phyloP scores from a whole-genome alignment of 352 stramenopile species.

The Pythium aphanidermatum region DNA sequence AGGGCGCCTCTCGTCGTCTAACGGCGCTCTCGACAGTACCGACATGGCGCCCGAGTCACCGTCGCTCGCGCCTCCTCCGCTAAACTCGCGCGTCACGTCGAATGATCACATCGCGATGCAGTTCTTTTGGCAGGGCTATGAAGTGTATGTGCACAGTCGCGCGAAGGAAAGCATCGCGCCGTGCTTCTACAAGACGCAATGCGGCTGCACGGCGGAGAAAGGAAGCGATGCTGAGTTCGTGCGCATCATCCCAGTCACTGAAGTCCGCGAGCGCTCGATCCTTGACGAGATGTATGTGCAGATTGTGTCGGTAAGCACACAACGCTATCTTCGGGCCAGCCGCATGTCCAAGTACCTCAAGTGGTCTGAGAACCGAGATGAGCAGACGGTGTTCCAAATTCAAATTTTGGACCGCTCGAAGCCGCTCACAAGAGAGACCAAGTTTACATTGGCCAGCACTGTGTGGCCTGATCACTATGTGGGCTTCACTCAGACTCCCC shows the following conservation, averaged over 20 bases:
- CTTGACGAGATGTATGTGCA: constrained; percentile 25
- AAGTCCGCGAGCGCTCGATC: constrained; percentile 22
- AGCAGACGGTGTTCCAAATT: constrained; percentile 28
- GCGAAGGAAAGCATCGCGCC: constrained; percentile 15
- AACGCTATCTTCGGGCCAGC: constrained; percentile 23
- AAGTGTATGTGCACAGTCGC: constrained; percentile 19
- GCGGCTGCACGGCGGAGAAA: constrained; percentile 12
- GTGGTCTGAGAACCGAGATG: constrained; percentile 25
- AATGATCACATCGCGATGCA: constrained; percentile 24
- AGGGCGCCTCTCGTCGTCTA: not conserved
- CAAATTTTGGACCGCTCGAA: constrained; percentile 22
- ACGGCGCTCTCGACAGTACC: not conserved
- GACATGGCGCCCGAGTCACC: not conserved
- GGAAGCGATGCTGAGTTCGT: constrained; percentile 19
- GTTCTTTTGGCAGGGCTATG: constrained; percentile 31
- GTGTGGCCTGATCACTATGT: constrained; percentile 22
- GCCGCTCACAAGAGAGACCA: constrained; percentile 17
- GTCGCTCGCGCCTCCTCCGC: not conserved
- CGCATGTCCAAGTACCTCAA: constrained; percentile 28
- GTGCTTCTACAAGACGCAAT: constrained; percentile 24
- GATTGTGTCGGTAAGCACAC: constrained; percentile 19
- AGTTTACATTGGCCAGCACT: constrained; percentile 24
- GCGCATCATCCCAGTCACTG: constrained; percentile 22
- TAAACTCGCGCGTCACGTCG: constrained; percentile 19
- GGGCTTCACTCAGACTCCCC: constrained; percentile 20